Evolutionary conservation across 2,329 filamentous ascomycete species (phyloP), one percentile per base, ranked within the genome.

Genomic region (Colletotrichum navitas): DNA sequence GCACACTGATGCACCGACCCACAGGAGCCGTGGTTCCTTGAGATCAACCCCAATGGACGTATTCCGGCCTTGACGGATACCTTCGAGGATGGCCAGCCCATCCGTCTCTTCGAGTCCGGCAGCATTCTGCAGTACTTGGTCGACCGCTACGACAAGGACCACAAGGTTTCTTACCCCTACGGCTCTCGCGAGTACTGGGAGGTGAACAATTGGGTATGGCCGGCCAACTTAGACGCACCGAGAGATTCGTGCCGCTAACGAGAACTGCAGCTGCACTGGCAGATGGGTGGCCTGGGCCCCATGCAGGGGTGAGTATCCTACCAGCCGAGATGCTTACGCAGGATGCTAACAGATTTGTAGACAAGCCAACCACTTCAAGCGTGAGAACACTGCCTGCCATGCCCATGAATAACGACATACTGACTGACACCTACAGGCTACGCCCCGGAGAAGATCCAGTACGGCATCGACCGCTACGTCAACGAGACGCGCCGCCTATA

Each of bases 31-130:
- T 97, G 93, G 94, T 98, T 95, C 83, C 88, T 97, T 36, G 90
- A 91, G 63, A 97, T 97, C 83, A 97, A 97, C 82, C 94, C 94
- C 74, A 97, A 97, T 80, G 94, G 94, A 74, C 92, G 94, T 75
- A 97, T 97, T 76, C 95, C 94, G 5, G 94, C 94, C 68, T 77
- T 97, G 62, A 96, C 93, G 10, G 94, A 97, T 82, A 93, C 86
- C 8, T 92, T 93, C 79, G 85, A 85, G 6, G 91, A 96, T 79
- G 93, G 93, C 75, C 84, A 92, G 79, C 84, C 85, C 43, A 94
- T 97, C 79, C 87, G 88, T 68, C 80, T 97, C 24, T 97, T 97
- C 78, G 94, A 97, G 82, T 93, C 90, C 74, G 94, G 93, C 68
- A 89, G 91, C 74, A 96, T 97, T 79, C 85, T 97, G 83, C 90